phyloP scores from a whole-genome alignment of 2,329 filamentous ascomycete species.

The Pseudogymnoascus verrucosus region DNA sequence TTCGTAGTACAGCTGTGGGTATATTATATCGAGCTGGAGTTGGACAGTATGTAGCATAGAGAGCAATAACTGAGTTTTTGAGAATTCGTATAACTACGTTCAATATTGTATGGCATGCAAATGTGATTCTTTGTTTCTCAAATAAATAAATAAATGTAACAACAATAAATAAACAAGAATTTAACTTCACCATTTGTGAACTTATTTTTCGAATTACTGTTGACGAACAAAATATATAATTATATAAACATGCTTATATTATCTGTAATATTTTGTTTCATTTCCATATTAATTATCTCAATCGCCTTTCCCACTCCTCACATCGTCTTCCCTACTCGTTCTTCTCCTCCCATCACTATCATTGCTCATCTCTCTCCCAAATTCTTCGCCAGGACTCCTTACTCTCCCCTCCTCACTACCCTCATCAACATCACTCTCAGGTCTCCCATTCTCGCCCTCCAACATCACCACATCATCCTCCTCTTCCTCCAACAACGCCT shows the following conservation, averaged over 20 bases:
- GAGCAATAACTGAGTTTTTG: conserved; percentile 8
- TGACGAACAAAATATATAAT: background rate
- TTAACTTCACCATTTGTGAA: background rate
- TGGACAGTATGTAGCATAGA: conserved; percentile 8
- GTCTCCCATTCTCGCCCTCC: conserved; percentile 13
- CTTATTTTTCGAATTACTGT: background rate
- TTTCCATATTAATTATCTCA: conserved; percentile 10
- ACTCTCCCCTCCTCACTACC: background rate
- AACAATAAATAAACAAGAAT: background rate
- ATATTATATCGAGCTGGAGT: conserved; percentile 8
- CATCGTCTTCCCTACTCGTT: background rate
- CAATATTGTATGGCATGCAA: background rate
- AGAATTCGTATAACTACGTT: background rate
- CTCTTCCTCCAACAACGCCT: conserved; percentile 58
- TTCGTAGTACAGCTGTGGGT: conserved; percentile 4
- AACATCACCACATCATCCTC: conserved; percentile 36
- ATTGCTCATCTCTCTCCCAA: conserved; percentile 2
- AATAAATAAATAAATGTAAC: background rate
- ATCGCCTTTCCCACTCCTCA: background rate
- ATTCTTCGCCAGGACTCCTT: conserved; percentile 7
- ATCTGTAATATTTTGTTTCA: background rate
- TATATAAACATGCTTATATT: background rate
- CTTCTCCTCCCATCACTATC: background rate
- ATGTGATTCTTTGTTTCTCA: background rate
- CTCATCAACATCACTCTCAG: background rate